Base-by-base conservation (phyloP, 2,329 filamentous ascomycete species). In the Pyrenochaeta sp. region DNA sequence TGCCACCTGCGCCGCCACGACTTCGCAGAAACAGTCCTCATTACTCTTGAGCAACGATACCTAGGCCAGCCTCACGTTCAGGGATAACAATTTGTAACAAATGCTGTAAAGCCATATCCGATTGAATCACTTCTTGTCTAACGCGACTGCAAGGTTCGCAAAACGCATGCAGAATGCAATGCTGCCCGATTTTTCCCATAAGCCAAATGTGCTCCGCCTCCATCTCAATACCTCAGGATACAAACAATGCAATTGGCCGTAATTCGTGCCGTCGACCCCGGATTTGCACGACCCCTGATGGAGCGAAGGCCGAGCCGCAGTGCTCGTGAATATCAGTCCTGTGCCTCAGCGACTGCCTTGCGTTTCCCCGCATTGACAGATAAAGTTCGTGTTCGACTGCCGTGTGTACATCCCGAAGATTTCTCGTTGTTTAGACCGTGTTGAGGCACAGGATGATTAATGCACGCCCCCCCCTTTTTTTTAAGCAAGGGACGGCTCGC, bases 151-250 rank as follows among this genome's bases (percentile, higher is more conserved):
- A 39, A 5, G 39, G 39, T 22, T 22, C 39, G 15, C 13, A 42
- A 3, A 19, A 5, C 39, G 7, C 46, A 39, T 46, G 46, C 52
- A 50, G 32, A 46, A 58, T 58, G 55, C 50, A 58, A 42, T 54
- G 55, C 44, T 58, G 55, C 55, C 50, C 50, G 34, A 58, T 50
- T 27, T 30, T 46, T 24, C 43, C 36, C 40, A 43, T 22, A 24
- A 22, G 43, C 39, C 40, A 54, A 19, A 19, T 19, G 19, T 13
- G 8, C 28, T 15, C 52, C 24, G 25, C 25, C 12, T 27, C 12
- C 34, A 32, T 47, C 25, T 27, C 19, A 40, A 39, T 42, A 42
- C 39, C n/a, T 42, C n/a, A 42, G 15, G 39, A n/a, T 42, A 2
- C 2, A 19, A 22, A 42, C 39, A 42, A 22, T 22, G 22, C 39